Percentiles rank a stretch among this genome's conserved stretches.
These are phyloP conservation scores for Chaetomidium leptoderma DNA, from an alignment of 495 filamentous ascomycete genomes.

Conservation along the genomic window DNA sequence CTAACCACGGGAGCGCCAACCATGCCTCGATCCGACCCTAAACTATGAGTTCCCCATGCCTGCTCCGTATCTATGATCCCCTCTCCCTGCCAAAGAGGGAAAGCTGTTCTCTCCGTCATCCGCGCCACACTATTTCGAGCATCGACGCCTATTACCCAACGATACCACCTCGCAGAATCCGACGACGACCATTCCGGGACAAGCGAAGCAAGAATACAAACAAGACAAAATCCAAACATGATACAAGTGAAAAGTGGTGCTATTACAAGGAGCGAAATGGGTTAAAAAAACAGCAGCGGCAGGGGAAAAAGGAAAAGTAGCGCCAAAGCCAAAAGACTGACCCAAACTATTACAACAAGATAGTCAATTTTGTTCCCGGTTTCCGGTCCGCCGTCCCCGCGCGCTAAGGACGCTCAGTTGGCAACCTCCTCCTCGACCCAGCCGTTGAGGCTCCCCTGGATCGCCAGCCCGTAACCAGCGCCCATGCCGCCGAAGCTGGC, in stretches of 20 bases:
- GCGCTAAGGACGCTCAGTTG: slow-evolving; percentile 32
- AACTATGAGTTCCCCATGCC: neutral
- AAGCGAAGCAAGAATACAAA: slow-evolving; percentile 8
- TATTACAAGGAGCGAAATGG: slow-evolving; percentile 28
- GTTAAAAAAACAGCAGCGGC: slow-evolving; percentile 14
- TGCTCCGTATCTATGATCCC: too few relatives aligned
- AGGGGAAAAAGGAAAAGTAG: slow-evolving; percentile 9
- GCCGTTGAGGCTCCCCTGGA: slow-evolving; percentile 50
- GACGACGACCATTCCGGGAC: slow-evolving; percentile 10
- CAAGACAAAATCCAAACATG: slow-evolving; percentile 20
- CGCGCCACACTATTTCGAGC: neutral
- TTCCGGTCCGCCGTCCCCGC: neutral
- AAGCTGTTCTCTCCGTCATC: neutral
- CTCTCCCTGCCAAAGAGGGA: too few relatives aligned
- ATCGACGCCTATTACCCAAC: neutral
- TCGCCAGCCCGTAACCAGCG: slow-evolving; percentile 46
- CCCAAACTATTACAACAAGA: slow-evolving; percentile 21
- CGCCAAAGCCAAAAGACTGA: slow-evolving; percentile 7
- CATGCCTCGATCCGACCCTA: neutral
- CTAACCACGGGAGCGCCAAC: neutral
- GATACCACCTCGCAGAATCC: neutral
- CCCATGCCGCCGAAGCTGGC: slow-evolving; percentile 51
- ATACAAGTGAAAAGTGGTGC: slow-evolving; percentile 23
- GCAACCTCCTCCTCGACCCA: slow-evolving; percentile 57
- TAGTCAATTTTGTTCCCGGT: slow-evolving; percentile 16